Evolutionary conservation across 192 early-diverging fungal genomes (phyloP).

Genomic region (Lobosporangium transversale): DNA sequence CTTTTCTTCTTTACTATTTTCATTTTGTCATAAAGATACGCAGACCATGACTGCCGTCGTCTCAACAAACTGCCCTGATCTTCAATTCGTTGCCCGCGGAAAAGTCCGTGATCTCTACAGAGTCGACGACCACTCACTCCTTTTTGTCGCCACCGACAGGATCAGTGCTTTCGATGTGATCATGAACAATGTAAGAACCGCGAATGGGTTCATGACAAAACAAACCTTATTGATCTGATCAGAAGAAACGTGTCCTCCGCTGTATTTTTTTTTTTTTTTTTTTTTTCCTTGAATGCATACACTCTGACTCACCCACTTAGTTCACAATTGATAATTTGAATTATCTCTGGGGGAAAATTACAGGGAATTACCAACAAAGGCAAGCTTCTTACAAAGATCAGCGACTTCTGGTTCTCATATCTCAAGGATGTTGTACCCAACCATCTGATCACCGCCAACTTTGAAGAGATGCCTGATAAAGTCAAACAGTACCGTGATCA

Average conservation of each 20-base stretch:
- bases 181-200: conserved; percentile 98
- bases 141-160: conserved; percentile 98
- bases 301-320: neutral
- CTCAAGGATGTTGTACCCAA: conserved; percentile 92
- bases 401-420: conserved; percentile 94
- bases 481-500: conserved; percentile 92
- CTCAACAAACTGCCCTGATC: conserved; percentile 86
- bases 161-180: conserved; percentile 99
- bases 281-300: neutral
- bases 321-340: neutral
- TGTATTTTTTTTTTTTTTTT: neutral
- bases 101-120: conserved; percentile 98
- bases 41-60: conserved; percentile 60
- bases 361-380: conserved; percentile 96
- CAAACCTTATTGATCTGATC: neutral
- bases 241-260: neutral
- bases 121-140: conserved; percentile 83
- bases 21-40: no score
- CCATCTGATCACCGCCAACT: conserved; percentile 94
- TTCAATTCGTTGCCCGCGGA: conserved; percentile 93
- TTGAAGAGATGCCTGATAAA: conserved; percentile 89
- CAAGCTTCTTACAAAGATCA: conserved; percentile 96
- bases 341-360: neutral
- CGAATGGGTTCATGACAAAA: no score
- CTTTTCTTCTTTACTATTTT: neutral